Conservation (phyloP, 805 yeast genomes). For the Hemisphaericaspora nanyangensis region DNA sequence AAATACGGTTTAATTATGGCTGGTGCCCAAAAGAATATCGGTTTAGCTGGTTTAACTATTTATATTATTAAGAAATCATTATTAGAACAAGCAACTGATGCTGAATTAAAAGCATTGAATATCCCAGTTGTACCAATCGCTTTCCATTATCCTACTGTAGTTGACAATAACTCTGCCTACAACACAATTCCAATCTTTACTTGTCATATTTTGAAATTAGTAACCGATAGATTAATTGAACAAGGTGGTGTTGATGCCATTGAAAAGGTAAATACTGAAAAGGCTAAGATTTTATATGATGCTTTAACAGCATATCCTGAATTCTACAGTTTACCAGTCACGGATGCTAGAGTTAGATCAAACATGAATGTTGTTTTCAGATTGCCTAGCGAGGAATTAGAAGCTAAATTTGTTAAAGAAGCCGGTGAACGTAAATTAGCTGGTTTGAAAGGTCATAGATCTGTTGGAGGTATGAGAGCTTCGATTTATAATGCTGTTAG, state of each 20-base stretch:
- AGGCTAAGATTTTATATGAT: constrained; percentile 61
- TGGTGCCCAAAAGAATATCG: constrained; percentile 98
- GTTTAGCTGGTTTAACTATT: constrained; percentile 91
- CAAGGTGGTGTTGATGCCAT: constrained; percentile 73
- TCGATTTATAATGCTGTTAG: constrained; percentile 88
- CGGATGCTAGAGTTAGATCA: constrained; percentile 56
- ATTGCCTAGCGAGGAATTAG: constrained; percentile 57
- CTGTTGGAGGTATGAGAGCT: constrained; percentile 96
- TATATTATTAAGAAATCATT: constrained; percentile 84
- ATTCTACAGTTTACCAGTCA: constrained; percentile 66
- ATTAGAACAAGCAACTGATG: constrained; percentile 63
- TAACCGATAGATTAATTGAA: constrained; percentile 55
- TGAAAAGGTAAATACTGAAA: constrained; percentile 51
- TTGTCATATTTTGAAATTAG: constrained; percentile 79
- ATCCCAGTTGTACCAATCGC: constrained; percentile 89
- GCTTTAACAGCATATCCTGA: constrained; percentile 65
- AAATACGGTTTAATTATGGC: constrained; percentile 90
- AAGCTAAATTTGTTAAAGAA: constrained; percentile 62
- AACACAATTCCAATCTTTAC: constrained; percentile 96
- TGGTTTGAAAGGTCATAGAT: constrained; percentile 93
- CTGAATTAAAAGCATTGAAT: constrained; percentile 51
- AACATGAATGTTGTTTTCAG: constrained; percentile 94
- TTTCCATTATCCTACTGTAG: constrained; percentile 80
- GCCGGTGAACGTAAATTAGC: constrained; percentile 59
- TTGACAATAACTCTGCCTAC: constrained; percentile 86